phyloP scores from a whole-genome alignment of 2,329 filamentous ascomycete genomes.

The Botrytis cinerea region DNA sequence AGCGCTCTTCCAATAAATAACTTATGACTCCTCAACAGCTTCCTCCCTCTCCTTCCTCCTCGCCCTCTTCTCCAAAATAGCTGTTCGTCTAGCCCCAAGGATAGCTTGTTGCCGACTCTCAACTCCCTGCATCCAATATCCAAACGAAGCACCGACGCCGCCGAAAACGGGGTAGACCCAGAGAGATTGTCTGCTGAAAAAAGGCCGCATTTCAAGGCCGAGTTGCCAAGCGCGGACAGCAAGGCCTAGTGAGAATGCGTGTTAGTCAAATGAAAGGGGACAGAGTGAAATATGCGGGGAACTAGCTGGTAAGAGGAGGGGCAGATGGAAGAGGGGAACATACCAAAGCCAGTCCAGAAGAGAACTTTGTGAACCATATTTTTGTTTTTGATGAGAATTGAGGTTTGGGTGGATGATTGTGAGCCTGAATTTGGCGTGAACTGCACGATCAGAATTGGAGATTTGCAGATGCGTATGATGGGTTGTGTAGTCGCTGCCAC shows the following conservation, averaged over 20 bases:
- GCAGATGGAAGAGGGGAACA: conserved; percentile 42
- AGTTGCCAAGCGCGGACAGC: conserved; percentile 94
- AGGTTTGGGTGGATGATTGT: background rate
- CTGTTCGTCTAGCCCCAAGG: conserved; percentile 75
- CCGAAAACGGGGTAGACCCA: conserved; percentile 94
- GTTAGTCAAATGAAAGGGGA: conserved; percentile 7
- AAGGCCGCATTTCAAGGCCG: conserved; percentile 96
- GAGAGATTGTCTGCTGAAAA: conserved; percentile 80
- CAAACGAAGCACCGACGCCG: conserved; percentile 83
- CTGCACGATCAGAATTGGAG: background rate
- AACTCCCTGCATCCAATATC: conserved; percentile 94
- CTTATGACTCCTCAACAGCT: conserved; percentile 42
- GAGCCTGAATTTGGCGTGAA: background rate
- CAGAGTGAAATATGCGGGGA: conserved; percentile 22
- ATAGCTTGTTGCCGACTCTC: conserved; percentile 79
- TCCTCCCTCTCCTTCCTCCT: conserved; percentile 69
- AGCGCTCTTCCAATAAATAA: conserved; percentile 1
- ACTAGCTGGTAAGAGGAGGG: background rate
- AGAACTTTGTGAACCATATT: conserved; percentile 58
- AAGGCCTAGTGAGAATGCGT: conserved; percentile 64
- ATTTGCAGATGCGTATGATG: conserved; percentile 1
- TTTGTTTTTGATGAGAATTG: conserved; percentile 13
- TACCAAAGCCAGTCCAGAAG: conserved; percentile 93
- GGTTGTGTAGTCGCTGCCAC: conserved; percentile 3
- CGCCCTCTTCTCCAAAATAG: conserved; percentile 85